A percentile compares a stretch with the other conserved stretches of the same genome.
Conservation (phyloP, 75 land plant species). For the Pseudotsuga menziesii region DNA sequence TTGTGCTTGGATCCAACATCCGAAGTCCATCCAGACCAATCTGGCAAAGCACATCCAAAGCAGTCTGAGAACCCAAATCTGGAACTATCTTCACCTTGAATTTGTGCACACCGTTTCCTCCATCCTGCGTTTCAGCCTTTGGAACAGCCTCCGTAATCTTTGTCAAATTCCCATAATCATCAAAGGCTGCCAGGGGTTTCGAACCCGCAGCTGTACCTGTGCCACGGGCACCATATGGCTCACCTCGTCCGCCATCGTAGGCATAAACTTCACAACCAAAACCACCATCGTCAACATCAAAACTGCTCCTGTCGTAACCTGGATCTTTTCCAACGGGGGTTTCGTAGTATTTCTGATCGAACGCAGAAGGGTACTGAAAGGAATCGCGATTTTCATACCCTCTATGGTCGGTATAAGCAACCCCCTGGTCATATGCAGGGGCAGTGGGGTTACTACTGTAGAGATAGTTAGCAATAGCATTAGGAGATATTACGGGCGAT, state of each 20-base stretch:
- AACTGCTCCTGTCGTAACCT: slow-evolving; percentile 2
- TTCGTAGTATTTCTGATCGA: slow-evolving; percentile 10
- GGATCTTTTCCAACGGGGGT: slow-evolving; percentile 1
- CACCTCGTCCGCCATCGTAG: slow-evolving; percentile 58
- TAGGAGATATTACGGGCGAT: background rate
- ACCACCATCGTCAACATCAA: slow-evolving; percentile 21
- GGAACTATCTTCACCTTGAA: slow-evolving; percentile 80
- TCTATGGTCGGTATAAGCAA: slow-evolving; percentile 8
- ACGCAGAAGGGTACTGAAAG: slow-evolving; percentile 12
- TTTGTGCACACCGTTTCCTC: slow-evolving; percentile 76
- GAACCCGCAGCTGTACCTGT: slow-evolving; percentile 22
- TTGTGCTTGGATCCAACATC: slow-evolving; percentile 40
- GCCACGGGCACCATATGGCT: slow-evolving; percentile 83
- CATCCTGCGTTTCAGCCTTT: slow-evolving; percentile 57
- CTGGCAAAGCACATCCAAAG: slow-evolving; percentile 87
- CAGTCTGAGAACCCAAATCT: slow-evolving; percentile 39
- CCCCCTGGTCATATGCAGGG: slow-evolving; percentile 11
- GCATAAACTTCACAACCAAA: slow-evolving; percentile 52
- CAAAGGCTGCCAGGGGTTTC: background rate
- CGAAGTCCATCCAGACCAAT: slow-evolving; percentile 55
- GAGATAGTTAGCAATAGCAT: background rate
- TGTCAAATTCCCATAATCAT: slow-evolving; percentile 19
- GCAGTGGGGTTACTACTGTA: slow-evolving; percentile 9
- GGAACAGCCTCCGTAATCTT: slow-evolving; percentile 81
- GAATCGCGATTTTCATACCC: slow-evolving; percentile 17